These are phyloP conservation scores for Pyrenophora tritici-repentis DNA, from an alignment of 2,329 filamentous ascomycete species.

Conservation along the genomic window DNA sequence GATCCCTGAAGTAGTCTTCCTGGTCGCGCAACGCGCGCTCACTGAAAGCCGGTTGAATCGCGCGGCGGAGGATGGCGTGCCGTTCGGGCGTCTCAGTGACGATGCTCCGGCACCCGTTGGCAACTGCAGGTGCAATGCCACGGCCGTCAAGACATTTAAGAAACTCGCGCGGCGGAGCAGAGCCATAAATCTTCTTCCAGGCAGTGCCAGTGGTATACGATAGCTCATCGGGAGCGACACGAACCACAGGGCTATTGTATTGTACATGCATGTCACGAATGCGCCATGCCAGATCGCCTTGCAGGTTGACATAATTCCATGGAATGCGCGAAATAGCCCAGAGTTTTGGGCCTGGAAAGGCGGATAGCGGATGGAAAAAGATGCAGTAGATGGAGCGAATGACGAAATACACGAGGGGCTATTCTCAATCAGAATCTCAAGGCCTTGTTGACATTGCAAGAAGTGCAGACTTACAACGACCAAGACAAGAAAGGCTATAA, in stretches of 20 bases:
- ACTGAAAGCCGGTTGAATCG: slow-evolving; percentile 3
- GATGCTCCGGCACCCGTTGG: slow-evolving; percentile 1
- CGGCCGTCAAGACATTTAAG: slow-evolving; percentile 4
- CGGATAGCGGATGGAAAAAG: slow-evolving; percentile 1
- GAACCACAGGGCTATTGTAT: slow-evolving; percentile 4
- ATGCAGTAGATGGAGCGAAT: slow-evolving; percentile 5
- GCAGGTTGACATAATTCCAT: slow-evolving; percentile 2
- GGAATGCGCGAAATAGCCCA: slow-evolving; percentile 8
- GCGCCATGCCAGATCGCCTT: background rate
- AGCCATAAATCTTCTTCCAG: slow-evolving; percentile 6
- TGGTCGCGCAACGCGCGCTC: slow-evolving; percentile 5
- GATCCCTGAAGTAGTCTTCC: slow-evolving; percentile 4
- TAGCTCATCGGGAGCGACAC: slow-evolving; percentile 6
- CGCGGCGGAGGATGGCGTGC: background rate
- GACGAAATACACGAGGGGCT: background rate
- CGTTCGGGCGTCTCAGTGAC: slow-evolving; percentile 4
- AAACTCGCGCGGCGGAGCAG: slow-evolving; percentile 10
- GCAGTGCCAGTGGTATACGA: slow-evolving; percentile 1
- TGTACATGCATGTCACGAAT: slow-evolving; percentile 4
- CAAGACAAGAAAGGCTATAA: background rate
- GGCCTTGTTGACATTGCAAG: background rate
- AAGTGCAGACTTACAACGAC: background rate
- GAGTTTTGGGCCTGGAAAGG: slow-evolving; percentile 13
- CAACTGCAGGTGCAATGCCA: slow-evolving; percentile 3
- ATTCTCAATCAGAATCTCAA: background rate